Base-by-base conservation (phyloP, 1,284 basidiomycete genomes). In the Cryptococcus sp. region DNA sequence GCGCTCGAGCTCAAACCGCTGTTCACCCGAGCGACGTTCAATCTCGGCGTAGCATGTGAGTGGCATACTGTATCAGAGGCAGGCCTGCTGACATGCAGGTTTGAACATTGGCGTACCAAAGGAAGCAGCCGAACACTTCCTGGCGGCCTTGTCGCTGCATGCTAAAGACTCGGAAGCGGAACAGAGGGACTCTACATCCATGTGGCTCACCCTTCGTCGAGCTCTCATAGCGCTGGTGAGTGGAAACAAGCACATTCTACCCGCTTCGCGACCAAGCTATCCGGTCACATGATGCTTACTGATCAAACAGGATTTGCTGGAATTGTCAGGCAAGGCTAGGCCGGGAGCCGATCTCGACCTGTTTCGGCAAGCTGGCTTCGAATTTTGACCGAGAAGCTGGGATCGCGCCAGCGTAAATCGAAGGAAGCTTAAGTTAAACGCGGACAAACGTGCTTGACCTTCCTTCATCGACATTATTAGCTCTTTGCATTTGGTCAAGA, bases 1-100 rank as follows among this genome's bases (percentile, higher is more conserved):
- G 95, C 95, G 0, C 77, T 99, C n/a, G 85, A 85, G 63, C 76
- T 97, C 42, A 83, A 93, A 35, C 95, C 95, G 14, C 93, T 91
- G 2, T 98, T 97, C 68, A 97, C 95, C 0, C 82, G 95, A 11
- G 95, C 94, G 5, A 92, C 97, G 32, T 97, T 95, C 71, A 99
- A 98, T 66, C 86, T 98, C 31, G 92, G 91, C 32, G 93, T 97
- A 22, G 91, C 92, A 19, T 97, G 93, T 88, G 63, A 52, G 72
- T 41, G 6, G 11, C 6, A 19, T 36, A 23, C 6, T 28, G 12
- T 14, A 12, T 43, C 19, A 18, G 31, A n/a, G 16, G 21, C n/a
- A 28, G n/a, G 4, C 6, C 22, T 31, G 45, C 35, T 39, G 52
- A 43, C 48, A 52, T 6, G 43, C 54, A 87, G 90, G 90, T 68